Evolutionary conservation across 129 eudicot genomes (phyloP).

Genomic region (Sambucus nigra): DNA sequence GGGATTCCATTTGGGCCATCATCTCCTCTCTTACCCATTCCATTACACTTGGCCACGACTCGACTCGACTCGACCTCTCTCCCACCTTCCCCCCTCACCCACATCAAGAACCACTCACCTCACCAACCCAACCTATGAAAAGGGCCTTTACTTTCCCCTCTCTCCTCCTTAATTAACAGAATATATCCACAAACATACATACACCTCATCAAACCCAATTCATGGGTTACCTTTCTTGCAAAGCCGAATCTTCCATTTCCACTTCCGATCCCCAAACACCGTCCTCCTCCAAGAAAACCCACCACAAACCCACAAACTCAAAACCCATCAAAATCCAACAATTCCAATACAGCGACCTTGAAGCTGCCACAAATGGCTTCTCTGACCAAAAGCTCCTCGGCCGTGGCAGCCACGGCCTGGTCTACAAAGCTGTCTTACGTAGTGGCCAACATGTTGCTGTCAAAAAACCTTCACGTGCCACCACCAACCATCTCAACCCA

Average conservation of each 20-base stretch:
- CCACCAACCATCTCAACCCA: conserved; percentile 15
- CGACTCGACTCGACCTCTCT: too few species aligned
- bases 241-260: conserved; percentile 52
- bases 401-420: conserved; percentile 92
- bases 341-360: conserved; percentile 66
- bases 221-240: conserved; percentile 79
- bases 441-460: conserved; percentile 77
- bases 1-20: too few species aligned
- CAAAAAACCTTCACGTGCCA: conserved; percentile 49
- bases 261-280: conserved; percentile 25
- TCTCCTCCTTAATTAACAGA: background rate
- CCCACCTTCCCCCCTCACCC: background rate
- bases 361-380: conserved; percentile 65
- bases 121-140: background rate
- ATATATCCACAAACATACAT: background rate
- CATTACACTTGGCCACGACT: too few species aligned
- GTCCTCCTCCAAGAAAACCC: conserved; percentile 13
- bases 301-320: conserved; percentile 6
- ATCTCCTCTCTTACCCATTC: too few species aligned
- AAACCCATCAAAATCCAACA: conserved; percentile 46
- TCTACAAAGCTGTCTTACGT: conserved; percentile 75
- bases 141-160: background rate
- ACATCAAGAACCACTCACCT: background rate
- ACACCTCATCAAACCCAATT: background rate
- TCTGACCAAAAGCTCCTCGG: conserved; percentile 75